Percentiles rank a stretch among this genome's conserved stretches.
Conservation (phyloP, 768 basidiomycete genomes). For the Dioszegia hungarica region DNA sequence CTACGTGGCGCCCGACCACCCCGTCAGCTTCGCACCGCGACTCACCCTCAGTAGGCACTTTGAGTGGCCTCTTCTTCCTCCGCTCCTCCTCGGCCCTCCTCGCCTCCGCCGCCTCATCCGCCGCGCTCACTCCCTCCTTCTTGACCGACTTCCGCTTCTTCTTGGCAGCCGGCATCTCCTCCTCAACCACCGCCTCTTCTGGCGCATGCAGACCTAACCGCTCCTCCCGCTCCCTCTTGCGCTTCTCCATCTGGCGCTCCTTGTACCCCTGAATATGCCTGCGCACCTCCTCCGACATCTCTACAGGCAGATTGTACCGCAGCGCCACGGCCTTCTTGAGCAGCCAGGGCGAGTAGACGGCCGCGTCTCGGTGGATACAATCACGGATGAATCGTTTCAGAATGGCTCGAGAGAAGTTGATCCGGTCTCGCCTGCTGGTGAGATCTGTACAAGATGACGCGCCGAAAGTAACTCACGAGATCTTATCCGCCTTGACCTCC, state of each 20-base stretch:
- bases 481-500: slow-evolving; percentile 71
- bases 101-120: slow-evolving; percentile 23
- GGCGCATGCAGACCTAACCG: slow-evolving; percentile 26
- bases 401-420: slow-evolving; percentile 94
- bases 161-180: slow-evolving; percentile 21
- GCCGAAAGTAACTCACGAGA: slow-evolving; percentile 47
- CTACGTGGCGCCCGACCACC: no score
- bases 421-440: slow-evolving; percentile 73
- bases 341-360: slow-evolving; percentile 91
- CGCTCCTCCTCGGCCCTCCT: slow-evolving; percentile 29
- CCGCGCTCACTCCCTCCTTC: slow-evolving; percentile 15
- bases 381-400: slow-evolving; percentile 93
- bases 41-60: slow-evolving; percentile 47
- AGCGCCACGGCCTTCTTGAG: slow-evolving; percentile 81
- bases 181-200: slow-evolving; percentile 6
- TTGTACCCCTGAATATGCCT: slow-evolving; percentile 73
- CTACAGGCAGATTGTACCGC: slow-evolving; percentile 74
- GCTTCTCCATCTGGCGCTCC: slow-evolving; percentile 84
- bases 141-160: slow-evolving; percentile 20
- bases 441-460: background rate
- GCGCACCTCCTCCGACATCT: slow-evolving; percentile 80
- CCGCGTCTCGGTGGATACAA: slow-evolving; percentile 85
- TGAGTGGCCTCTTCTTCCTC: slow-evolving; percentile 42
- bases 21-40: no score
- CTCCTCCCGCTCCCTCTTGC: slow-evolving; percentile 62